Percentiles rank a stretch among this genome's conserved stretches.
Conservation (phyloP, 2,329 filamentous ascomycete genomes). For the Nothomitra cinnamomea region DNA sequence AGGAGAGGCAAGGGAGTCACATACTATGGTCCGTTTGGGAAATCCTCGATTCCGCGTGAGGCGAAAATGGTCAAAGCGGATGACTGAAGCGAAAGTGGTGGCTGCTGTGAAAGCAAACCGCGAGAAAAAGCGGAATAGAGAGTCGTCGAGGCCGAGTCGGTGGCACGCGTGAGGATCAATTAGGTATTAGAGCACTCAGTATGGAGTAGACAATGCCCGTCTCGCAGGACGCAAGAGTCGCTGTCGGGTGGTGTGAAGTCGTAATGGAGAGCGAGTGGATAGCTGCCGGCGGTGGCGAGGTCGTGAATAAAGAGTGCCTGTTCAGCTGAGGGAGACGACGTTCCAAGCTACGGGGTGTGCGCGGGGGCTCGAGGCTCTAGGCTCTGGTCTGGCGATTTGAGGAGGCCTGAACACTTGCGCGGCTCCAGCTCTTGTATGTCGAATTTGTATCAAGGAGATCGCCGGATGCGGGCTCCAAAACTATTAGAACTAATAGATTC, state of each 20-base stretch:
- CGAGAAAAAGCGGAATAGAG: neutral
- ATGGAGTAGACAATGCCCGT: neutral
- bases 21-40: conserved; percentile 1
- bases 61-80: conserved; percentile 3
- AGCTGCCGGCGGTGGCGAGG: neutral
- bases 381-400: neutral
- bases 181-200: neutral
- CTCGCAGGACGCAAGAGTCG: too few relatives aligned
- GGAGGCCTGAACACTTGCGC: neutral
- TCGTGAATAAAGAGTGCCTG: neutral
- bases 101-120: neutral
- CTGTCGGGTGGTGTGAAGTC: too few relatives aligned
- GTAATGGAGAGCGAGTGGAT: neutral
- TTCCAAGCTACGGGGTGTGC: too few relatives aligned
- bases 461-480: neutral
- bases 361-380: neutral
- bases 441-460: neutral
- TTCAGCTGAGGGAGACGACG: neutral
- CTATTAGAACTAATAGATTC: neutral
- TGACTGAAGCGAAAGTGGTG: conserved; percentile 1
- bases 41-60: neutral
- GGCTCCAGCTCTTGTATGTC: neutral
- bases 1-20: conserved; percentile 1
- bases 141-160: too few relatives aligned
- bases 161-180: neutral